Conservation (phyloP, 2,329 filamentous ascomycete genomes). For the Lecanicillium sp. region DNA sequence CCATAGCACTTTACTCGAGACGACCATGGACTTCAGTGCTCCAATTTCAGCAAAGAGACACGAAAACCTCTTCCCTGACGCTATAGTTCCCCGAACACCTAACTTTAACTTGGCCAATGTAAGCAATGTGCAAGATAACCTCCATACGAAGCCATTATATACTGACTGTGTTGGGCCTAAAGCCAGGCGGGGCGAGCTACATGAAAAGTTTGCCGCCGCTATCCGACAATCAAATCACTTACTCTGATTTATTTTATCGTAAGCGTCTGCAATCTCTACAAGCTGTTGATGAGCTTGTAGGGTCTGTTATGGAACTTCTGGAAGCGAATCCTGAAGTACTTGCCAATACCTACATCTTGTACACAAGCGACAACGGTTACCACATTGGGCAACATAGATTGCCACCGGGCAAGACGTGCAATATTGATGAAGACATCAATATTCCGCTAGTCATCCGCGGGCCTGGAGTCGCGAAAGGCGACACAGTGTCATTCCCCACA, state of each 20-base stretch:
- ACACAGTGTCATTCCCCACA: constrained; percentile 37
- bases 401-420: constrained; percentile 49
- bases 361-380: constrained; percentile 53
- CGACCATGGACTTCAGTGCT: not conserved
- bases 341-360: constrained; percentile 54
- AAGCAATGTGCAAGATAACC: constrained; percentile 11
- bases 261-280: constrained; percentile 44
- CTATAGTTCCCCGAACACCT: constrained; percentile 50
- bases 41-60: constrained; percentile 56
- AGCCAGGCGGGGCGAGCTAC: no score
- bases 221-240: constrained; percentile 31
- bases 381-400: constrained; percentile 53
- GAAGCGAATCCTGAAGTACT: constrained; percentile 45
- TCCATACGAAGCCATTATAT: constrained; percentile 1
- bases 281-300: constrained; percentile 47
- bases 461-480: constrained; percentile 37
- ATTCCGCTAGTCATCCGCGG: constrained; percentile 51
- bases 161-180: not conserved
- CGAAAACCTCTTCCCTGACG: constrained; percentile 51
- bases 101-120: constrained; percentile 60
- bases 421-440: constrained; percentile 52
- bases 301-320: constrained; percentile 35
- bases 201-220: constrained; percentile 26
- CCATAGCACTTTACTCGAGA: constrained; percentile 43
- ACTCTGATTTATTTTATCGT: constrained; percentile 44